Conservation (phyloP, 2,329 filamentous ascomycete genomes). For the Aspergillus bombycis region DNA sequence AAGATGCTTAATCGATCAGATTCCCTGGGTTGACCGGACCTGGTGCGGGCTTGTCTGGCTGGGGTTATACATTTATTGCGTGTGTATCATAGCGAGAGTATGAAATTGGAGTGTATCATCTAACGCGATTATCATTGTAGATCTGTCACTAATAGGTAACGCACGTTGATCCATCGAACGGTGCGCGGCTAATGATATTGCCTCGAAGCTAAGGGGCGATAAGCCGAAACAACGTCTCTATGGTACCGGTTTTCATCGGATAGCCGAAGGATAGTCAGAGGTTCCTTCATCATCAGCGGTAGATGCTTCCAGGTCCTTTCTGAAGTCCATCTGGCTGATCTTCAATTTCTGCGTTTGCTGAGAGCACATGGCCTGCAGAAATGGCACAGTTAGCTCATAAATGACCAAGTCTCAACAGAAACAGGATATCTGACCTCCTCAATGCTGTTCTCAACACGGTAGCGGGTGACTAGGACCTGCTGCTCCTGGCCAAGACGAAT, state of each 20-base stretch:
- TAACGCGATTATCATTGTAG: not conserved
- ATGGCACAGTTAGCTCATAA: not conserved
- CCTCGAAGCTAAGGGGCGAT: not conserved
- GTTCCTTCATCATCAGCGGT: not conserved
- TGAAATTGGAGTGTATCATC: slow-evolving; percentile 4
- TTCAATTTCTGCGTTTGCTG: slow-evolving; percentile 36
- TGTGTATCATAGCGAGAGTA: slow-evolving; percentile 14
- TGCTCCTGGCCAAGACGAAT: slow-evolving; percentile 52
- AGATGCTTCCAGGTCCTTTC: not conserved
- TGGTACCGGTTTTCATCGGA: not conserved
- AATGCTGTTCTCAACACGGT: slow-evolving; percentile 48
- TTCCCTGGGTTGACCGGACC: slow-evolving; percentile 9
- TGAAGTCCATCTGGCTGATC: slow-evolving; percentile 1
- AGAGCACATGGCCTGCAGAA: slow-evolving; percentile 36
- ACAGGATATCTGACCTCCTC: slow-evolving; percentile 44
- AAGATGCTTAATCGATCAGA: slow-evolving; percentile 3
- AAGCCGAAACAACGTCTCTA: not conserved
- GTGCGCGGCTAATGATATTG: not conserved
- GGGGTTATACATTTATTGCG: slow-evolving; percentile 3
- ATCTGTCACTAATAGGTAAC: not conserved
- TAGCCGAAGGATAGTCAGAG: not conserved
- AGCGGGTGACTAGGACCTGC: slow-evolving; percentile 50
- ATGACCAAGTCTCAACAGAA: not conserved
- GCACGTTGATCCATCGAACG: not conserved
- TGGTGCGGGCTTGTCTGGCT: not conserved